Evolutionary conservation across 1,284 basidiomycete species (phyloP).

Genomic region (Microbotryum silenes-acaulis): DNA sequence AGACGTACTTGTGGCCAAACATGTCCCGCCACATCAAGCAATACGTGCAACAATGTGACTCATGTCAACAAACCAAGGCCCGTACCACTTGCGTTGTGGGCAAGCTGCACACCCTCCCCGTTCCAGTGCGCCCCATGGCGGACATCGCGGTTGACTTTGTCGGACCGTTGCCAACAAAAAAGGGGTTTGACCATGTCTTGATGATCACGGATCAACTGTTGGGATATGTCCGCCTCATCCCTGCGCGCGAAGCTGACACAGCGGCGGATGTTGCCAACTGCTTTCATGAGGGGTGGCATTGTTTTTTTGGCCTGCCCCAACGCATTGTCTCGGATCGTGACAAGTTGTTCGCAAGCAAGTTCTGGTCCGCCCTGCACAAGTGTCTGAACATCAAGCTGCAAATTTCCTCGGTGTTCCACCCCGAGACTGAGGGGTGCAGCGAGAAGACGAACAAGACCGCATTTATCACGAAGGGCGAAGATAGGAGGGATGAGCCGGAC

Average conservation of each 20-base stretch:
- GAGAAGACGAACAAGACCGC: too few species aligned
- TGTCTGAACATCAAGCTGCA: too few species aligned
- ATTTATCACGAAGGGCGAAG: too few species aligned
- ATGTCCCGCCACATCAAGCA: constrained; percentile 36
- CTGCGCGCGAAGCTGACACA: constrained; percentile 3
- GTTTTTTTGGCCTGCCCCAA: too few species aligned
- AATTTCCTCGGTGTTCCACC: too few species aligned
- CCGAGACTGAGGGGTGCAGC: too few species aligned
- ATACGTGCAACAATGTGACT: constrained; percentile 5
- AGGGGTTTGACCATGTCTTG: constrained; percentile 41
- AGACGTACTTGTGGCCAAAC: constrained; percentile 45
- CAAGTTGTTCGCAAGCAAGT: too few species aligned
- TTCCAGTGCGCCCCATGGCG: constrained; percentile 5
- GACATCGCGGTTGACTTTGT: constrained; percentile 32
- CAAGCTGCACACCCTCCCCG: constrained; percentile 6
- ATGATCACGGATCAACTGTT: constrained; percentile 43
- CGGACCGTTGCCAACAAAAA: constrained; percentile 42
- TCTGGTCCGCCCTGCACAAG: too few species aligned
- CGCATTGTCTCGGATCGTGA: too few species aligned
- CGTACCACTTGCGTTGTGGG: constrained; percentile 3
- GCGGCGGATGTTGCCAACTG: too few species aligned
- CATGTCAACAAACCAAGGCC: constrained; percentile 21
- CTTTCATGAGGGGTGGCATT: too few species aligned
- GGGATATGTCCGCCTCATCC: constrained; percentile 43
- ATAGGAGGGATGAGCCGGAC: too few species aligned